Evolutionary conservation across 441 rosid genomes (phyloP).

Genomic region (Iberis amara): DNA sequence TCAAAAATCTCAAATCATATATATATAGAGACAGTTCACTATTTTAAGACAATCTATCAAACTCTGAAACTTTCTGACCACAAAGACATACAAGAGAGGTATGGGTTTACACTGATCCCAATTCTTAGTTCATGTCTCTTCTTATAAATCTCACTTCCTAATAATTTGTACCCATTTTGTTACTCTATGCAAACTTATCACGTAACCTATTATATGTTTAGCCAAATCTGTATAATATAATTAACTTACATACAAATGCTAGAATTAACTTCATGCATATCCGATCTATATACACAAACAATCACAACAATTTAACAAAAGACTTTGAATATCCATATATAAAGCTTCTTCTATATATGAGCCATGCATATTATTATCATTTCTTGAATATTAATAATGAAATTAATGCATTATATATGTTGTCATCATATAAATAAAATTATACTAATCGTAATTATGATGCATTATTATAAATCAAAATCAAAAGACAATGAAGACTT

Average conservation of each 20-base stretch:
- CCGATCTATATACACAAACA: slow-evolving; percentile 15
- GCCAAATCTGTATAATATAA: slow-evolving; percentile 12
- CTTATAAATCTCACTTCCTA: slow-evolving; percentile 26
- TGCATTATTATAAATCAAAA: slow-evolving; percentile 51
- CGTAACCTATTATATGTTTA: slow-evolving; percentile 24
- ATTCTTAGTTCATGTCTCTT: slow-evolving; percentile 28
- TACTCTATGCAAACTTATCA: slow-evolving; percentile 3
- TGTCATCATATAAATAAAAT: slow-evolving; percentile 21
- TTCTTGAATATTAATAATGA: not conserved
- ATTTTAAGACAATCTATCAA: slow-evolving; percentile 29
- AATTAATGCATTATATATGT: slow-evolving; percentile 24
- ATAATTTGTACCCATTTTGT: slow-evolving; percentile 8
- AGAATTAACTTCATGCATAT: too few relatives aligned
- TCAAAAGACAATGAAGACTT: slow-evolving; percentile 60
- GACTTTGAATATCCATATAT: slow-evolving; percentile 6
- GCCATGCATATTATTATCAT: too few relatives aligned
- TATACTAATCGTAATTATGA: slow-evolving; percentile 27
- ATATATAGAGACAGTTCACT: slow-evolving; percentile 22
- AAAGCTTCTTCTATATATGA: slow-evolving; percentile 1
- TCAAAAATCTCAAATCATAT: not conserved
- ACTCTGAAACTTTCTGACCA: slow-evolving; percentile 31
- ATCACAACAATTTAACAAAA: slow-evolving; percentile 4
- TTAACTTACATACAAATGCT: too few relatives aligned
- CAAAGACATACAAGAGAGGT: slow-evolving; percentile 31
- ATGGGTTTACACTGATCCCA: slow-evolving; percentile 35